A percentile compares a stretch with the other conserved stretches of the same genome.
phyloP scores from a whole-genome alignment of 2,329 filamentous ascomycete species.

The Magnaporthiopsis incrustans region DNA sequence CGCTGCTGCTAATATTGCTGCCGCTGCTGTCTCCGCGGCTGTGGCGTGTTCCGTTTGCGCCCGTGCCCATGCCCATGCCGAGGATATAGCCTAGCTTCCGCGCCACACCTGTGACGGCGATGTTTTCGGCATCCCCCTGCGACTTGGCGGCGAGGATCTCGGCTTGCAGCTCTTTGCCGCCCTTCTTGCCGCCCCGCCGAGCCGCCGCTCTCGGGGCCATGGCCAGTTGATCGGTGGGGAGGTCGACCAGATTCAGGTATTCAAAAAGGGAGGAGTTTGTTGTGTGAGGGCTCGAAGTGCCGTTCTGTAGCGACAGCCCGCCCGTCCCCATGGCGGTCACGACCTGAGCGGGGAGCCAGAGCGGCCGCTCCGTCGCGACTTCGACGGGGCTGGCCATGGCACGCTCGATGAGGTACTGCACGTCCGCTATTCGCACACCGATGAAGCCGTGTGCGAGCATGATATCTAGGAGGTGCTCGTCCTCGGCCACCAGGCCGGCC shows the following conservation, averaged over 20 bases:
- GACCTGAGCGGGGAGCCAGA: constrained; percentile 35
- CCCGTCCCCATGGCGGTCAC: constrained; percentile 47
- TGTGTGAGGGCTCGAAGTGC: constrained; percentile 47
- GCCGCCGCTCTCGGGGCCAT: neutral
- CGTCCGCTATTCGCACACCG: constrained; percentile 42
- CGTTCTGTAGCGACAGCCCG: constrained; percentile 43
- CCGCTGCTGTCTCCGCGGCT: neutral
- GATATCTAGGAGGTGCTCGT: constrained; percentile 36
- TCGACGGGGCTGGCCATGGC: constrained; percentile 32
- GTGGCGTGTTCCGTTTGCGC: neutral
- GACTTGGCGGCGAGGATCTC: constrained; percentile 6
- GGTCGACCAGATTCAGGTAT: constrained; percentile 40
- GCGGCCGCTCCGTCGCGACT: constrained; percentile 2
- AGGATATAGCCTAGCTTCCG: constrained; percentile 14
- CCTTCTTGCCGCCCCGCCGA: neutral
- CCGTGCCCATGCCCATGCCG: constrained; percentile 9
- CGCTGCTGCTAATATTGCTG: neutral
- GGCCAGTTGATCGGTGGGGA: constrained; percentile 19
- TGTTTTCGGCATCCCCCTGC: constrained; percentile 6
- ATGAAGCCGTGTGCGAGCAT: constrained; percentile 46
- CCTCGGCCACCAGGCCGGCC: constrained; percentile 45
- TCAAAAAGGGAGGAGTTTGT: constrained; percentile 39
- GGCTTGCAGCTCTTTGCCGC: constrained; percentile 4
- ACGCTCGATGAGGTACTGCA: constrained; percentile 36
- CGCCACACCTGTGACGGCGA: constrained; percentile 10